phyloP scores from a whole-genome alignment of 352 stramenopile genomes.

The Thraustotheca clavata region DNA sequence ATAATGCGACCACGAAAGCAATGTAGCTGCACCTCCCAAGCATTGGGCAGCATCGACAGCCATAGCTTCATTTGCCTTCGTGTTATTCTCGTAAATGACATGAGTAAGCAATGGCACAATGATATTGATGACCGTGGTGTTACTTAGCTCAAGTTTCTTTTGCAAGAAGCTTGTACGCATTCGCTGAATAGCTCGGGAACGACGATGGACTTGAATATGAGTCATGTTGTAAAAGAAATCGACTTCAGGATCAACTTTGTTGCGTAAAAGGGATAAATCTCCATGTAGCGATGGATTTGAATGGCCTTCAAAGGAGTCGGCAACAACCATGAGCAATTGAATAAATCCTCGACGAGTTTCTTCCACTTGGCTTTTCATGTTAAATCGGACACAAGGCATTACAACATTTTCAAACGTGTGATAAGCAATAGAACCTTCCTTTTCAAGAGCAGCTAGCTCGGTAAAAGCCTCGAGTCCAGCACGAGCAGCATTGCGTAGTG shows the following conservation, averaged over 20 bases:
- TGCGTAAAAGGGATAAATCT: slow-evolving; percentile 60
- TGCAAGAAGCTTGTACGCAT: slow-evolving; percentile 41
- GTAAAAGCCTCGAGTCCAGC: slow-evolving; percentile 50
- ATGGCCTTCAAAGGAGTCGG: slow-evolving; percentile 36
- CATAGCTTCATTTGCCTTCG: slow-evolving; percentile 89
- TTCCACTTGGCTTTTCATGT: slow-evolving; percentile 65
- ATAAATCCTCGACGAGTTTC: slow-evolving; percentile 80
- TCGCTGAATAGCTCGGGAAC: slow-evolving; percentile 85
- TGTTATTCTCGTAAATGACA: slow-evolving; percentile 92
- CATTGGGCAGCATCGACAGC: slow-evolving; percentile 90
- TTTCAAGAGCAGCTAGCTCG: slow-evolving; percentile 30
- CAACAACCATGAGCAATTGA: slow-evolving; percentile 60
- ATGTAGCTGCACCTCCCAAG: slow-evolving; percentile 82
- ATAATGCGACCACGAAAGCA: slow-evolving; percentile 97
- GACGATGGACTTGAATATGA: slow-evolving; percentile 97
- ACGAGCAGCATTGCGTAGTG: slow-evolving; percentile 65
- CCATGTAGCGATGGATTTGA: slow-evolving; percentile 51
- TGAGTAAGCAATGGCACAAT: slow-evolving; percentile 94
- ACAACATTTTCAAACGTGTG: slow-evolving; percentile 82
- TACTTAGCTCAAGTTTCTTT: slow-evolving; percentile 45
- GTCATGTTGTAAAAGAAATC: slow-evolving; percentile 99
- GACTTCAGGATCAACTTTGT: slow-evolving; percentile 84
- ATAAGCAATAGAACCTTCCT: slow-evolving; percentile 39
- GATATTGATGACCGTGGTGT: slow-evolving; percentile 88
- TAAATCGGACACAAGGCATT: slow-evolving; percentile 81